Conservation (phyloP, 441 rosid genomes). For the Pelargonium myrrhifolium region DNA sequence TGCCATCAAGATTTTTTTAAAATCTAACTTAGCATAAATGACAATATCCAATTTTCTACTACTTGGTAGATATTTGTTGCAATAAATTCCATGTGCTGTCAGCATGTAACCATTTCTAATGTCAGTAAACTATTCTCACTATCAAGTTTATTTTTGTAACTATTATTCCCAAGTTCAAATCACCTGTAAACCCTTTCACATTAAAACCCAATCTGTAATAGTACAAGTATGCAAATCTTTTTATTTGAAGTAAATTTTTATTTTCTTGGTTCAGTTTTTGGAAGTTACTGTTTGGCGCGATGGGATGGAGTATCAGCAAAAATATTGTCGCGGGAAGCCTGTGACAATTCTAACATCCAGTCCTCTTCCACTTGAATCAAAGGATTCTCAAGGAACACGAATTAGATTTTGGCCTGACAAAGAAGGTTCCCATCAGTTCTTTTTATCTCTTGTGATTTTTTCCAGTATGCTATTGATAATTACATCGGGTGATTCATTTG, state of each 20-base stretch:
- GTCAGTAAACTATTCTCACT: no score
- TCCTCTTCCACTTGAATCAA: slow-evolving; percentile 54
- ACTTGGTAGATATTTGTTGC: no score
- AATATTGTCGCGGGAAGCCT: slow-evolving; percentile 90
- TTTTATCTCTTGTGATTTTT: slow-evolving; percentile 11
- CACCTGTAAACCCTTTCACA: no score
- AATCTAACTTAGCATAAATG: no score
- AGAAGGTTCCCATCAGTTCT: slow-evolving; percentile 47
- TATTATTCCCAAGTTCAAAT: no score
- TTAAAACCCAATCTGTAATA: no score
- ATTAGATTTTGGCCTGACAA: slow-evolving; percentile 95
- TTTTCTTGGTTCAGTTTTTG: slow-evolving; percentile 34
- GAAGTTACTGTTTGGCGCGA: slow-evolving; percentile 92
- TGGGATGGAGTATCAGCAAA: slow-evolving; percentile 73
- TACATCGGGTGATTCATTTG: slow-evolving; percentile 15
- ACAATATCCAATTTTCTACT: no score
- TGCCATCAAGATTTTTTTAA: no score
- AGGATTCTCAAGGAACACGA: slow-evolving; percentile 56
- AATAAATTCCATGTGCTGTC: no score
- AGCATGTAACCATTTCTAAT: no score
- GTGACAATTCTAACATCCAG: slow-evolving; percentile 47
- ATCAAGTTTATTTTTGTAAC: no score
- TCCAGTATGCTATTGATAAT: slow-evolving; percentile 1
- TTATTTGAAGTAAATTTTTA: neutral
- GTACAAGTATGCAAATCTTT: neutral